phyloP scores from a whole-genome alignment of 257 asterid genomes.

The Scutellaria galericulata region DNA sequence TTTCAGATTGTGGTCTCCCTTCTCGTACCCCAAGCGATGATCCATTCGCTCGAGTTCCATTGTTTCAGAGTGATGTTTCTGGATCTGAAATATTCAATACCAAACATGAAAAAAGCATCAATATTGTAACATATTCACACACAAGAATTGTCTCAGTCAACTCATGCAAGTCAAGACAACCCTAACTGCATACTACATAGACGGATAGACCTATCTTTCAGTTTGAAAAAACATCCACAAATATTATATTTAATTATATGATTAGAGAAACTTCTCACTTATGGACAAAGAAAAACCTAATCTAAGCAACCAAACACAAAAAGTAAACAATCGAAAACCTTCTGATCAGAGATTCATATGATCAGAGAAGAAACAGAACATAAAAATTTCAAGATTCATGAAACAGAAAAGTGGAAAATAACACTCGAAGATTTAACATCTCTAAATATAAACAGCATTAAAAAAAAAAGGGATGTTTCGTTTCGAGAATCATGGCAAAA shows the following conservation, averaged over 20 bases:
- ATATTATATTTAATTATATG: background rate
- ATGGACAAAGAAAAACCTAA: background rate
- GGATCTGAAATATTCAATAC: constrained; percentile 2
- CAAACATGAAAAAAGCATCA: too few relatives aligned
- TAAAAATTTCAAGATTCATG: background rate
- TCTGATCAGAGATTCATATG: background rate
- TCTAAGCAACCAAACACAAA: background rate
- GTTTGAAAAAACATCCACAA: too few relatives aligned
- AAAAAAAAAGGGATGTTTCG: background rate
- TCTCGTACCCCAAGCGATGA: background rate
- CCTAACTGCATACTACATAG: background rate
- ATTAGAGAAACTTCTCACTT: background rate
- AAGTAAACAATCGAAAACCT: background rate
- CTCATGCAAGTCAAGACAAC: background rate
- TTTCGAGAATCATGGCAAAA: background rate
- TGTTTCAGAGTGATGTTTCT: background rate
- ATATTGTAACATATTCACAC: too few relatives aligned
- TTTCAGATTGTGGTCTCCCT: too few relatives aligned
- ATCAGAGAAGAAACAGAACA: constrained; percentile 15
- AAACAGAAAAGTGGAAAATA: background rate
- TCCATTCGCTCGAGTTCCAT: background rate
- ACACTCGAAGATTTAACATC: too few relatives aligned
- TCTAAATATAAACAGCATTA: background rate
- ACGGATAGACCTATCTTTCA: too few relatives aligned
- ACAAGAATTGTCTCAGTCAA: background rate